Conservation (phyloP, 129 eudicot species). For the Scalesia atractyloides region DNA sequence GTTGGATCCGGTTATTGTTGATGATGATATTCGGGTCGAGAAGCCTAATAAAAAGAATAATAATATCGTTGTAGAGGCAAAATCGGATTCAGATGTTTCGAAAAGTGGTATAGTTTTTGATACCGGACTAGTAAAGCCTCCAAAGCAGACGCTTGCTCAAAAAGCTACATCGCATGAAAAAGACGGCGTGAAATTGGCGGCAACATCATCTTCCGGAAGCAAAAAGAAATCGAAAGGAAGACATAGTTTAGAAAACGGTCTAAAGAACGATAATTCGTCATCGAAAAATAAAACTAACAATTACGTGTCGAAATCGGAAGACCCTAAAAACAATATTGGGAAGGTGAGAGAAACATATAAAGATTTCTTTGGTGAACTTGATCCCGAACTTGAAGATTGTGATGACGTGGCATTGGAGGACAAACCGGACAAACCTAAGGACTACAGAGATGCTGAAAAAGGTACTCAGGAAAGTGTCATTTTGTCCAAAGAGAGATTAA, state of each 20-base stretch:
- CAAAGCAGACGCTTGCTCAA: slow-evolving; percentile 40
- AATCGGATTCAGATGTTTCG: slow-evolving; percentile 43
- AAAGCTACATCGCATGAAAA: slow-evolving; percentile 46
- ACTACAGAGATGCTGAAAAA: slow-evolving; percentile 43
- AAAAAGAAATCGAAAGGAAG: slow-evolving; percentile 59
- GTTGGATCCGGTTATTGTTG: slow-evolving; percentile 31
- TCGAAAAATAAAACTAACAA: slow-evolving; percentile 45
- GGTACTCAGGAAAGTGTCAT: slow-evolving; percentile 30
- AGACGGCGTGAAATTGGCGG: slow-evolving; percentile 42
- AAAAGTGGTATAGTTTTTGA: slow-evolving; percentile 39
- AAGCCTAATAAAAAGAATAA: slow-evolving; percentile 41
- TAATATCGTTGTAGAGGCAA: slow-evolving; percentile 34
- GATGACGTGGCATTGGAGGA: slow-evolving; percentile 53
- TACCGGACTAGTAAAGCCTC: slow-evolving; percentile 34
- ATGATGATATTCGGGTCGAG: slow-evolving; percentile 42
- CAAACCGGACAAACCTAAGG: slow-evolving; percentile 41
- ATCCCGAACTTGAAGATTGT: slow-evolving; percentile 55
- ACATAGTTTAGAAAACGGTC: slow-evolving; percentile 39
- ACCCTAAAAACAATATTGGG: slow-evolving; percentile 36
- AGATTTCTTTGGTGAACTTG: slow-evolving; percentile 88
- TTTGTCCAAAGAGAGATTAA: slow-evolving; percentile 43
- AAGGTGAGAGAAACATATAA: slow-evolving; percentile 57
- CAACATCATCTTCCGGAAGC: slow-evolving; percentile 46
- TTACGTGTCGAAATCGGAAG: slow-evolving; percentile 37
- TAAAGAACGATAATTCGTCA: slow-evolving; percentile 38